A percentile compares a stretch with the other conserved stretches of the same genome.
phyloP scores from a whole-genome alignment of 345 rosid genomes.

The Physaria fendleri region DNA sequence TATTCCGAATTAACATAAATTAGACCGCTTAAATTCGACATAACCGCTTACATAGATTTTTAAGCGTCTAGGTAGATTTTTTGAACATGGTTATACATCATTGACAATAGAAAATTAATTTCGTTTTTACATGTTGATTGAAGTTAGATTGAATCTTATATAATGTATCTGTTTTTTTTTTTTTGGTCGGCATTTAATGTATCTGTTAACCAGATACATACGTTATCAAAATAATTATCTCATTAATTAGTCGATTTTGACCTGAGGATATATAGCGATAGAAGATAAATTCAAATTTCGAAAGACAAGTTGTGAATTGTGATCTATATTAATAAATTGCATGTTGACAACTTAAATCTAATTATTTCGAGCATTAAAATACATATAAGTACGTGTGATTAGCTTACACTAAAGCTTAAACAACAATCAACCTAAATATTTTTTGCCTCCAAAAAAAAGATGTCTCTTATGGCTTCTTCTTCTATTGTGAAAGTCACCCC shows the following conservation, averaged over 20 bases:
- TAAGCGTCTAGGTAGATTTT: too few species aligned
- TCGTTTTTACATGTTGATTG: background rate
- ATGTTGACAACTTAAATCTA: background rate
- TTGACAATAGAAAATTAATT: background rate
- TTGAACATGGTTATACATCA: too few species aligned
- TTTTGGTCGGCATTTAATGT: too few species aligned
- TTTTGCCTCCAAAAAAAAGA: background rate
- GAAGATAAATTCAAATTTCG: background rate
- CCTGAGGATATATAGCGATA: background rate
- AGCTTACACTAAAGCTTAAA: conserved; percentile 2
- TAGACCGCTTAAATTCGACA: too few species aligned
- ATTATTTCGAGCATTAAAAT: background rate
- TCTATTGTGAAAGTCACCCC: background rate
- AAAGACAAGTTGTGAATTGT: background rate
- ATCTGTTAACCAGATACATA: background rate
- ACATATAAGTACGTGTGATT: background rate
- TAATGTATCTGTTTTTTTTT: background rate
- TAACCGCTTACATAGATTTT: too few species aligned
- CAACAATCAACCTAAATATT: background rate
- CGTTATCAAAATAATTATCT: background rate
- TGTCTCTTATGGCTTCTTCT: background rate
- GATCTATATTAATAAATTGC: background rate
- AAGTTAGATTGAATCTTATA: background rate
- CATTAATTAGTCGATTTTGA: background rate
- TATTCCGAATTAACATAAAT: too few species aligned